Conservation (phyloP, 495 filamentous ascomycete species). For the Echria macrotheca region DNA sequence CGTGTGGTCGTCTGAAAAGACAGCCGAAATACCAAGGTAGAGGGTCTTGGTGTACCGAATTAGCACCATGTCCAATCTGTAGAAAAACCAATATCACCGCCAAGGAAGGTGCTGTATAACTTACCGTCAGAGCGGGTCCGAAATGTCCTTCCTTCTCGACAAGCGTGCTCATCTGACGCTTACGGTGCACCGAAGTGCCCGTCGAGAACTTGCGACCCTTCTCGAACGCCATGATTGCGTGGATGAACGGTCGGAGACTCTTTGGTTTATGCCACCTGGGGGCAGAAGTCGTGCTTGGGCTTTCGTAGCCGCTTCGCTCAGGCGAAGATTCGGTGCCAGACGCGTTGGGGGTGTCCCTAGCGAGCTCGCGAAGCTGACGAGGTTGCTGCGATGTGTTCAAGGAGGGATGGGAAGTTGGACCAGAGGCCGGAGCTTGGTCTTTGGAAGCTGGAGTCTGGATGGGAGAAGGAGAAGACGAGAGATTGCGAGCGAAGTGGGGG, state of each 20-base stretch:
- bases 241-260: slow-evolving; percentile 18
- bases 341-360: no score
- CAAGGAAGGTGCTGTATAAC: no score
- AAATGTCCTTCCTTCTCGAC: slow-evolving; percentile 42
- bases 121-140: slow-evolving; percentile 40
- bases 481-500: background rate
- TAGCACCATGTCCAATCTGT: no score
- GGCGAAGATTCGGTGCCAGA: slow-evolving; percentile 4
- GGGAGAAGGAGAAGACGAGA: background rate
- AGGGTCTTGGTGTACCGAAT: slow-evolving; percentile 54
- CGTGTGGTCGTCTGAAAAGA: slow-evolving; percentile 42
- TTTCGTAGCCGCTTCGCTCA: no score
- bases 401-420: background rate
- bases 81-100: no score
- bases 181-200: slow-evolving; percentile 40
- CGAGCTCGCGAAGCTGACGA: no score
- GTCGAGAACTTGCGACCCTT: slow-evolving; percentile 36
- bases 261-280: slow-evolving; percentile 6
- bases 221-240: slow-evolving; percentile 35
- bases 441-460: background rate
- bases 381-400: background rate
- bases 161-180: slow-evolving; percentile 39
- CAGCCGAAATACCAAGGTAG: slow-evolving; percentile 58
- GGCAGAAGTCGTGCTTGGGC: slow-evolving; percentile 3
- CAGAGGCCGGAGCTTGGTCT: background rate